Evolutionary conservation across 2,329 filamentous ascomycete species (phyloP), one percentile per base, ranked within the genome.

Genomic region (Atkinsonella hypoxylon): DNA sequence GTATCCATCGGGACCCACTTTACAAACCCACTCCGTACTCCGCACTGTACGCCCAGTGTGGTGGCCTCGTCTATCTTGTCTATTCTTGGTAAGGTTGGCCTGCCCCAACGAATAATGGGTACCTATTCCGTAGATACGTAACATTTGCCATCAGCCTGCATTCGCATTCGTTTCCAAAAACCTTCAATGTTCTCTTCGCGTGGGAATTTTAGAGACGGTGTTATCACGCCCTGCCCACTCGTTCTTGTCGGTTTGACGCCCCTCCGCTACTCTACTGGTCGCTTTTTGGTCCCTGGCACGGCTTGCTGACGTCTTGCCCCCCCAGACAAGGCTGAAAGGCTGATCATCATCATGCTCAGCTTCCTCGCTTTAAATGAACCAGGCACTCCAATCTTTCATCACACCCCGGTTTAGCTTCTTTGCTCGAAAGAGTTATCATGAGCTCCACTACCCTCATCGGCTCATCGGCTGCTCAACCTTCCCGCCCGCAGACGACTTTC

Each of bases 241-340:
- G 42, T 30, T 30, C 42, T 30, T 30, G 18, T 44, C 17, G 41
- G 10, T 5, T 30, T 13, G 22, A 45, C 26, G 3, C 26, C 42
- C 8, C 13, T 26, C 26, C n/a, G n/a, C n/a, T n/a, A n/a, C 41
- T 13, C 41, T 4, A 45, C 15, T 26, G 13, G 13, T 38, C 31
- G 44, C 11, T 9, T 47, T 47, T 30, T 26, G 26, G 45, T 44
- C 49, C 45, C 39, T 44, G 49, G 32, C 40, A 44, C 47, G 45
- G 40, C 39, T 30, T 42, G 49, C 36, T 43, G 43, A 46, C 22
- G 36, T 13, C n/a, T 9, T 39, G 31, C 18, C 26, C 18, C 39
- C 32, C 34, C 22, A 36, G 15, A 48, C 45, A 31, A 31, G 45
- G 45, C 49, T 51, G 49, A n/a, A n/a, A n/a, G n/a, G n/a, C n/a